These are phyloP conservation scores for Zygoascus meyerae DNA, from an alignment of 1,139 yeast genomes.

Conservation along the genomic window DNA sequence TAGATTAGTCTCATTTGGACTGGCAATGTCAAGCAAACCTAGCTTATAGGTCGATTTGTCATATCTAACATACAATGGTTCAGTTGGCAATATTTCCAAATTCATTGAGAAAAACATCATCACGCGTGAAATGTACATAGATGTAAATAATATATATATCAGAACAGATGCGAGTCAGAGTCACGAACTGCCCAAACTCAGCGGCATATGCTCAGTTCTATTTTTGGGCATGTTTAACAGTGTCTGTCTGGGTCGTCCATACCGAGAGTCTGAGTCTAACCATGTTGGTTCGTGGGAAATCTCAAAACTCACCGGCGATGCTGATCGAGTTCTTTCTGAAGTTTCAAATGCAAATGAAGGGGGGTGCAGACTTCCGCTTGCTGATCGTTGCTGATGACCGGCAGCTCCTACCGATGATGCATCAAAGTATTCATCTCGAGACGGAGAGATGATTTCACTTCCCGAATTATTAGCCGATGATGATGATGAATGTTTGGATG, in stretches of 20 bases:
- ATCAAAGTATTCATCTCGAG: neutral
- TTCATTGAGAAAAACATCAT: too few relatives aligned
- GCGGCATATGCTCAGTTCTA: conserved; percentile 22
- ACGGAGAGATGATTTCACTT: neutral
- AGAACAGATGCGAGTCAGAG: neutral
- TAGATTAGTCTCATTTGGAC: too few relatives aligned
- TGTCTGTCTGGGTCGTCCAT: conserved; percentile 9
- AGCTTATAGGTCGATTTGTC: too few relatives aligned
- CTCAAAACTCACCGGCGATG: conserved; percentile 26
- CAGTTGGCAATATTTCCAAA: too few relatives aligned
- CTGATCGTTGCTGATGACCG: neutral
- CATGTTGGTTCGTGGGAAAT: conserved; percentile 29
- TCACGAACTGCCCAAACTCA: conserved; percentile 17
- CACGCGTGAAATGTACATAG: too few relatives aligned
- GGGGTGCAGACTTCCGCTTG: conserved; percentile 2
- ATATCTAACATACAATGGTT: too few relatives aligned
- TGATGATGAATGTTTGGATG: conserved; percentile 8
- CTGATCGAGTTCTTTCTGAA: conserved; percentile 13
- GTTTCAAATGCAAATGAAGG: conserved; percentile 6
- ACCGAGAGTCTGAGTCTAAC: conserved; percentile 24
- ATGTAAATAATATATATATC: conserved; percentile 4
- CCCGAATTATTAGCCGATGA: neutral
- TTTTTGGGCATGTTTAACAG: conserved; percentile 21
- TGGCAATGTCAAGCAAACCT: too few relatives aligned
- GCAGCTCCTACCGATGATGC: neutral